phyloP scores from a whole-genome alignment of 1,139 yeast genomes.

The Pneumocystis wakefieldiae region DNA sequence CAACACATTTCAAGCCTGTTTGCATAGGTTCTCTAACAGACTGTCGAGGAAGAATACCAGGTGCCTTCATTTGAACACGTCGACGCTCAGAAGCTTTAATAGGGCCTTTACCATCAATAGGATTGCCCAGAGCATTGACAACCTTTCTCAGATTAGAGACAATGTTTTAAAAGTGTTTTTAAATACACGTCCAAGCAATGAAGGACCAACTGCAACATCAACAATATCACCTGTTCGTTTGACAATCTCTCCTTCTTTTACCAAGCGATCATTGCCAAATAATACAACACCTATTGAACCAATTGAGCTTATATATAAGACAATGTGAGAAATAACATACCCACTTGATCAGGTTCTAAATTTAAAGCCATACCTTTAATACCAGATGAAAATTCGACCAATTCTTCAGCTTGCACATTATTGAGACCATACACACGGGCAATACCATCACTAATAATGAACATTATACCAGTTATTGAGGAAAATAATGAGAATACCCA shows the following conservation, averaged over 20 bases:
- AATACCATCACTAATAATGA: conserved; percentile 77
- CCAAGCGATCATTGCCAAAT: conserved; percentile 97
- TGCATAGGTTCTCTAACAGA: conserved; percentile 99
- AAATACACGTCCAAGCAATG: conserved; percentile 77
- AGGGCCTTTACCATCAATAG: conserved; percentile 99
- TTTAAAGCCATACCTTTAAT: conserved; percentile 99
- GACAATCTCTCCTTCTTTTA: conserved; percentile 98
- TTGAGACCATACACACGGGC: conserved; percentile 99
- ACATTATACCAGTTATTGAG: background rate
- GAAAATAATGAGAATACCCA: conserved; percentile 39
- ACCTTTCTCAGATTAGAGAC: conserved; percentile 19
- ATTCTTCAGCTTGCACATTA: conserved; percentile 99
- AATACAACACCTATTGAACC: conserved; percentile 83
- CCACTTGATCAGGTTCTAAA: conserved; percentile 90
- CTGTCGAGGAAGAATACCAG: conserved; percentile 99
- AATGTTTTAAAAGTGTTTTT: background rate
- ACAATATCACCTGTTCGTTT: conserved; percentile 99
- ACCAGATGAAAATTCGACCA: conserved; percentile 98
- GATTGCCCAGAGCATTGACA: conserved; percentile 98
- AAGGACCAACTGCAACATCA: conserved; percentile 98
- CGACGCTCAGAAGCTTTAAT: conserved; percentile 69
- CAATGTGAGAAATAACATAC: background rate
- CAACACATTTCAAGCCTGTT: conserved; percentile 98
- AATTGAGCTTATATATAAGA: background rate
- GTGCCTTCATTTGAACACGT: conserved; percentile 98